These are phyloP conservation scores for Thraustotheca clavata DNA, from an alignment of 352 stramenopile genomes.

Conservation along the genomic window DNA sequence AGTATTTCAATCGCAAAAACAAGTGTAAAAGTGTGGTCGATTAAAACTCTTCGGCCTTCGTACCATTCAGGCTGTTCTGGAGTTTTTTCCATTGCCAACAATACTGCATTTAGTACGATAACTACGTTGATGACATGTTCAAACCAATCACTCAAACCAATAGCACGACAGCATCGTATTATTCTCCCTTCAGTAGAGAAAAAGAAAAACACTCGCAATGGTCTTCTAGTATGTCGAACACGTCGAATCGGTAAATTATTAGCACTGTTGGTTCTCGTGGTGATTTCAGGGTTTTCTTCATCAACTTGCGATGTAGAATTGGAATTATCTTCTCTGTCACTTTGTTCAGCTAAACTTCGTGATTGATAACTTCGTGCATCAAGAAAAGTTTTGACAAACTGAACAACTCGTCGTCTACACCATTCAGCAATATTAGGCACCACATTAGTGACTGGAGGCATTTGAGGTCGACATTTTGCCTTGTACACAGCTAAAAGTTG, in stretches of 20 bases:
- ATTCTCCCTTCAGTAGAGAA: conserved; percentile 11
- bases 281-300: not conserved
- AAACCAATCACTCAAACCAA: conserved; percentile 26
- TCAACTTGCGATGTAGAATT: not conserved
- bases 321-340: not conserved
- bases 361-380: not conserved
- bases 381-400: conserved; percentile 8
- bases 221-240: not conserved
- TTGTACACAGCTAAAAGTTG: not conserved
- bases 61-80: conserved; percentile 53
- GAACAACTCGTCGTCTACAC: not conserved
- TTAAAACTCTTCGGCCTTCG: not conserved
- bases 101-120: conserved; percentile 61
- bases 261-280: not conserved
- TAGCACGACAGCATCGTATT: not conserved
- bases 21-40: conserved; percentile 48
- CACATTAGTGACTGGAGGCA: conserved; percentile 4
- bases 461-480: conserved; percentile 8
- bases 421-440: conserved; percentile 15
- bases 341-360: not conserved
- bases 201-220: conserved; percentile 13
- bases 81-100: conserved; percentile 53
- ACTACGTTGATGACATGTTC: conserved; percentile 71
- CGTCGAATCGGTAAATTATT: not conserved
- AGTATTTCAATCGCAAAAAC: conserved; percentile 65